Base-by-base conservation (phyloP, 2,329 filamentous ascomycete genomes). In the Ascocoryne sarcoides region DNA sequence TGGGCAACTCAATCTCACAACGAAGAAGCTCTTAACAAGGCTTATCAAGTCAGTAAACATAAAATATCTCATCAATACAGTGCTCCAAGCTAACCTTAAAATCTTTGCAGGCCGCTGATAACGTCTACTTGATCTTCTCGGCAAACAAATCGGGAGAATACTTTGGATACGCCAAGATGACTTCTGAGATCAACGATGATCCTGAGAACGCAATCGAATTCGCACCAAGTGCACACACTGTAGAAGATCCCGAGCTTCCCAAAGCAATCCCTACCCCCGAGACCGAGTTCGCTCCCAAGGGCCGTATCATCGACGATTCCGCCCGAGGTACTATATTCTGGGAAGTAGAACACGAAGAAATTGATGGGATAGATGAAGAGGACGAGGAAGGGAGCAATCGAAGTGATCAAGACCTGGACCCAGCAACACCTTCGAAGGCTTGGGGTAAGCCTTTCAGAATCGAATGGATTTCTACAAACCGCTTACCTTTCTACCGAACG, bases 121-220 rank as follows among this genome's bases (percentile, higher is more conserved):
- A 83, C 54, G 89, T 96, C 1, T 95, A 89, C 56, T 69, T 96
- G 20, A 77, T 96, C 10, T 96, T 96, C 61, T 96, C 90, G 1
- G 90, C 90, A 10, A 96, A 96, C 62, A 95, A 95, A 57, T 95
- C 90, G 0, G 90, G 90, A 10, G 90, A 95, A 62, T 96, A 95
- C 58, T 95, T 92, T 63, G 90, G 90, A 15, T 95, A 94, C 57
- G 90, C 89, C 15, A 79, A 84, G 28, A 96, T 96, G 90, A 68
- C 71, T 8, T 95, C 90, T 16, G 69, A 79, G 3, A 94, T 95
- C 54, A 80, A 83, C 51, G 75, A 89, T 40, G 84, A 94, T 50
- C 78, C 82, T 9, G 71, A 72, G 0, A 75, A 80, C 1, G 76
- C 79, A 1, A 76, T 84, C 36, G 72, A 83, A 55, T 82, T 86